Conservation (phyloP, 345 rosid genomes). For the Nephelium lappaceum region DNA sequence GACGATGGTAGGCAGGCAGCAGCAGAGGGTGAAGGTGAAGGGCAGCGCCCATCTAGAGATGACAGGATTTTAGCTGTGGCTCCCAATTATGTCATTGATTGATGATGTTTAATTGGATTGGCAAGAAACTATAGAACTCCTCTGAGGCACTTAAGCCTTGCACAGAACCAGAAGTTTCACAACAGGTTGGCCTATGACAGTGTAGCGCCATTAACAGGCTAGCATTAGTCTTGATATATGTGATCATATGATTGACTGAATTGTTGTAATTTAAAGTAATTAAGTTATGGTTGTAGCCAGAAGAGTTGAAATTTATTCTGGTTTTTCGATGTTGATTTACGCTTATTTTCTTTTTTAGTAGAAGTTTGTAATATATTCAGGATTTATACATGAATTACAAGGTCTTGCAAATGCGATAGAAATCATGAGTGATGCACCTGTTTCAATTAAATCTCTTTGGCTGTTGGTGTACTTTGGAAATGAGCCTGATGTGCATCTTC, state of each 20-base stretch:
- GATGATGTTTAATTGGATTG: slow-evolving; percentile 37
- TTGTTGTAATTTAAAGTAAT: not conserved
- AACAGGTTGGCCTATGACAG: not conserved
- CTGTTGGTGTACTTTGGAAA: too few relatives aligned
- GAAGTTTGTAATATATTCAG: too few relatives aligned
- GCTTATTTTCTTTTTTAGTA: too few relatives aligned
- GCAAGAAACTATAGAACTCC: not conserved
- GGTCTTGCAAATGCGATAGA: not conserved
- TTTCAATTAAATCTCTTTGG: too few relatives aligned
- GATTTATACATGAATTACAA: not conserved
- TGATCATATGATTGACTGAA: not conserved
- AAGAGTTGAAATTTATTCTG: not conserved
- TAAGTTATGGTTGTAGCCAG: not conserved
- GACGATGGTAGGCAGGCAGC: slow-evolving; percentile 64
- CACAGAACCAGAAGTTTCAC: not conserved
- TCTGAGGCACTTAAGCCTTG: not conserved
- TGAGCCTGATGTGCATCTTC: too few relatives aligned
- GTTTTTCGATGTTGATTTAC: not conserved
- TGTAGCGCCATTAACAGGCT: not conserved
- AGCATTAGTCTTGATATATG: not conserved
- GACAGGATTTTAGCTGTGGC: slow-evolving; percentile 86
- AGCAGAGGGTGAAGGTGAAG: slow-evolving; percentile 49
- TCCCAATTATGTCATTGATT: slow-evolving; percentile 82
- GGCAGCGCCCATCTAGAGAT: slow-evolving; percentile 52
- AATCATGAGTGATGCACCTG: not conserved